Conservation (phyloP, 352 stramenopile genomes). For the Pythium scleroteichum region DNA sequence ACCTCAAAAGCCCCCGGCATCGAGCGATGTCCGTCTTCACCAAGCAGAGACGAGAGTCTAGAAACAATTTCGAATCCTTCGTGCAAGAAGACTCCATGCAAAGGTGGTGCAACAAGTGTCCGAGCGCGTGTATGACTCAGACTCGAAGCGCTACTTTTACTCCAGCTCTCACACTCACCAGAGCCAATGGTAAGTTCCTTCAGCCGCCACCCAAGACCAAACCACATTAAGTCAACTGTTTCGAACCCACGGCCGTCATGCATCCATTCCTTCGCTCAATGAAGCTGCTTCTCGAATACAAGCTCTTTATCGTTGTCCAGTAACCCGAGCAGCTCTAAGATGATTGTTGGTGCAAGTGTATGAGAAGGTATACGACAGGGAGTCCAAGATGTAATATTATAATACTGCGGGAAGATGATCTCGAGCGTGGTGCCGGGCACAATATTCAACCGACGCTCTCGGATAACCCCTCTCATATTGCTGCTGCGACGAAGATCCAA, state of each 20-base stretch:
- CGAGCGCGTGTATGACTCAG: conserved; percentile 34
- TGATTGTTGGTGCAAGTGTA: conserved; percentile 32
- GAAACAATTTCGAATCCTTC: conserved; percentile 30
- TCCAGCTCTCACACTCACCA: conserved; percentile 39
- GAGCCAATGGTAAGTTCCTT: conserved; percentile 42
- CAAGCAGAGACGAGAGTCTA: conserved; percentile 31
- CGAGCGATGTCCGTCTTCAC: too few relatives aligned
- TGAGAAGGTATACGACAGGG: conserved; percentile 37
- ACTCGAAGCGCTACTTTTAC: conserved; percentile 46
- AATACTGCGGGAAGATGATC: conserved; percentile 31
- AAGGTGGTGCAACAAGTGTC: conserved; percentile 33
- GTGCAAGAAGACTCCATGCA: conserved; percentile 27
- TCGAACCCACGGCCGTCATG: neutral
- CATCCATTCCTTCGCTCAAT: conserved; percentile 1
- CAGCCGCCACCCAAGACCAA: conserved; percentile 10
- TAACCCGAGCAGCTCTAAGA: conserved; percentile 18
- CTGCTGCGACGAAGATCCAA: conserved; percentile 41
- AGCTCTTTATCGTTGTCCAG: conserved; percentile 24
- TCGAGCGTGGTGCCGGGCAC: conserved; percentile 25
- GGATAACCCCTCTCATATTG: neutral
- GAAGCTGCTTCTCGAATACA: conserved; percentile 29
- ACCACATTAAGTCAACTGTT: neutral
- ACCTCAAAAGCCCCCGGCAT: too few relatives aligned
- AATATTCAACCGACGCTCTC: too few relatives aligned
- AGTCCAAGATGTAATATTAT: conserved; percentile 35